These are phyloP conservation scores for Willaertia magna DNA, from an alignment of 208 protist species.

Conservation along the genomic window DNA sequence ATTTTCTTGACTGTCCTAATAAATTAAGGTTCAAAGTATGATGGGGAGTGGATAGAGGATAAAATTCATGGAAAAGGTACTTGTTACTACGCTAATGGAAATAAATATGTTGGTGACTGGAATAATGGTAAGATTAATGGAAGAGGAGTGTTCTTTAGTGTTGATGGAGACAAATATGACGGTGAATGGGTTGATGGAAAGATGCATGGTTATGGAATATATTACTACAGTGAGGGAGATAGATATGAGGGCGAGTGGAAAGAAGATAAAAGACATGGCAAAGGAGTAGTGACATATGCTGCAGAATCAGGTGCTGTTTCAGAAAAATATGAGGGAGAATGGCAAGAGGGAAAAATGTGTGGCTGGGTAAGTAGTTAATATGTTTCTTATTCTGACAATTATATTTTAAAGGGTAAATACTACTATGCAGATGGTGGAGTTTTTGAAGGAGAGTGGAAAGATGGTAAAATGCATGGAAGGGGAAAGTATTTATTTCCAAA, in stretches of 20 bases:
- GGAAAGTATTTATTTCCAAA: constrained; percentile 1
- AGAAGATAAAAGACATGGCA: background rate
- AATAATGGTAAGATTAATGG: background rate
- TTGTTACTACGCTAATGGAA: constrained; percentile 68
- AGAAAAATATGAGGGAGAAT: constrained; percentile 6
- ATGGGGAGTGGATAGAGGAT: constrained; percentile 74
- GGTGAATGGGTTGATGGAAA: background rate
- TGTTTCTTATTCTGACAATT: background rate
- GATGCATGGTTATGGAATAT: background rate
- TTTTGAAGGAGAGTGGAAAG: background rate
- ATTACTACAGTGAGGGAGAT: background rate
- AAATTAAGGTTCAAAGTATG: constrained; percentile 80
- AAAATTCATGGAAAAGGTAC: constrained; percentile 79
- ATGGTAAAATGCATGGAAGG: background rate
- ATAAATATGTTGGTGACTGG: constrained; percentile 59
- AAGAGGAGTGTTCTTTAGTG: background rate
- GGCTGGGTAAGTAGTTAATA: too few species aligned
- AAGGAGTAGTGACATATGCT: background rate
- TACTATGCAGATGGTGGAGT: background rate
- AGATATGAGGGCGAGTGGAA: background rate
- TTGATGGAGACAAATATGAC: background rate
- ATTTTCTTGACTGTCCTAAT: background rate
- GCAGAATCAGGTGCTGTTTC: background rate
- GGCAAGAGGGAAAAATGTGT: background rate
- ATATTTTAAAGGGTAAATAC: background rate